Evolutionary conservation across 2,329 filamentous ascomycete species (phyloP).

Genomic region (Arthroderma sp.): DNA sequence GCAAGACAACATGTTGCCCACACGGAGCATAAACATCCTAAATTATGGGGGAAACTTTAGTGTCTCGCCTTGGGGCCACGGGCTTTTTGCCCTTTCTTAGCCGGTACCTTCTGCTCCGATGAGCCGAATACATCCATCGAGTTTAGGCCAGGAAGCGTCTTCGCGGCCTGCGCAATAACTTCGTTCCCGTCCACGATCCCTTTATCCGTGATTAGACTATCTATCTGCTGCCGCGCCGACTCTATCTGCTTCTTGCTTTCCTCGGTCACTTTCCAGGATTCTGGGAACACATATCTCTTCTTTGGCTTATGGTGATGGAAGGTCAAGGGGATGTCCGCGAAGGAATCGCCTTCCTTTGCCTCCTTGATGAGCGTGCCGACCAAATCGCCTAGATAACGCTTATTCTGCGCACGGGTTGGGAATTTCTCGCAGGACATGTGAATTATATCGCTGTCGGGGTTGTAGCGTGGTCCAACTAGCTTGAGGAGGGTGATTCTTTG

Average conservation of each 20-base stretch:
- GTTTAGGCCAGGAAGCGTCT: slow-evolving; percentile 19
- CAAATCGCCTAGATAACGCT: slow-evolving; percentile 76
- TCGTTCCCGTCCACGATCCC: slow-evolving; percentile 44
- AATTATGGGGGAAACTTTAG: background rate
- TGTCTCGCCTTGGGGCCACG: background rate
- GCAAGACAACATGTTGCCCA: background rate
- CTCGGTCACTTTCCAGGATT: slow-evolving; percentile 67
- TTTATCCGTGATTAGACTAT: slow-evolving; percentile 38
- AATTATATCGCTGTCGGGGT: slow-evolving; percentile 66
- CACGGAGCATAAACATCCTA: background rate
- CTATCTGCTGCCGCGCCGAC: slow-evolving; percentile 41
- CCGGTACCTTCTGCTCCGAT: background rate
- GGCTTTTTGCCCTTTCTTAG: background rate
- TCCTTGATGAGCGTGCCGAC: slow-evolving; percentile 61
- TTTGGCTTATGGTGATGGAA: slow-evolving; percentile 69
- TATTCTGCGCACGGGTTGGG: slow-evolving; percentile 86
- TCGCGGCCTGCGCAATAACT: slow-evolving; percentile 27
- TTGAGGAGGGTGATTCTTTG: slow-evolving; percentile 78
- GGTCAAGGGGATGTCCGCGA: slow-evolving; percentile 81
- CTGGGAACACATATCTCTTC: slow-evolving; percentile 59
- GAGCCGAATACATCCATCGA: background rate
- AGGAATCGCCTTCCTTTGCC: slow-evolving; percentile 71
- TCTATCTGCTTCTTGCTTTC: slow-evolving; percentile 55
- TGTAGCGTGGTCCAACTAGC: slow-evolving; percentile 72
- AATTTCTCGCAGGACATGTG: slow-evolving; percentile 88